Evolutionary conservation across 805 yeast genomes (phyloP), one percentile per base, ranked within the genome.

Genomic region (Suhomyces vadensis): DNA sequence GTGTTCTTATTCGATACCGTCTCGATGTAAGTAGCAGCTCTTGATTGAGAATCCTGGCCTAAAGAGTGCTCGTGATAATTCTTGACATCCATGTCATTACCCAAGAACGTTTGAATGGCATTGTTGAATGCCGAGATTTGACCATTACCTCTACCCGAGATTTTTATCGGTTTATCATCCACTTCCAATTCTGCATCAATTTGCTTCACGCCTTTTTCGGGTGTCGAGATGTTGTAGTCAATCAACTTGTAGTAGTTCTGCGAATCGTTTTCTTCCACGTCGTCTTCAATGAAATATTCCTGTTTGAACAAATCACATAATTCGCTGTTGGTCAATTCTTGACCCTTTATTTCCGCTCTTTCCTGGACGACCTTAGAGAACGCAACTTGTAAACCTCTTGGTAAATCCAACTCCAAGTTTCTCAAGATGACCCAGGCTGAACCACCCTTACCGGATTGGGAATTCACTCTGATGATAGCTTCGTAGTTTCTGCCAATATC

Each of bases 401-500:
- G 95, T 54, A 87, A 75, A 61, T 87, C 95, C 46, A 87, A 77
- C 56, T 84, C 92, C 63, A 87, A 74, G 52, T 79, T 77, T 52
- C 87, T 76, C 59, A 87, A 73, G 58, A 87, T 84, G 52, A 87
- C 83, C 94, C 95, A 87, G 5, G 95, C 87, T 8, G 92, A 85
- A 53, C 95, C 95, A 57, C 95, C 95, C 67, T 87, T 87, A 49
- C 95, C 95, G 20, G 87, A 79, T 67, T 87, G 95, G 9, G 94
- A 86, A 67, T 87, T 87, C 62, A 87, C 94, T 60, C 95, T 80
- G 55, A 87, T 87, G 44, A 87, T 86, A n/a, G 95, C 94, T 66
- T 87, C 95, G 68, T 87, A 87, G n/a, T 85, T 85, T 63, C 94
- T 79, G 41, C 95, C 95, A 55, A 87, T 83, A 62, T 87, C 95